A percentile compares a stretch with the other conserved stretches of the same genome.
These are phyloP conservation scores for Silene noctiflora DNA, from an alignment of 179 eudicot species.

Conservation along the genomic window DNA sequence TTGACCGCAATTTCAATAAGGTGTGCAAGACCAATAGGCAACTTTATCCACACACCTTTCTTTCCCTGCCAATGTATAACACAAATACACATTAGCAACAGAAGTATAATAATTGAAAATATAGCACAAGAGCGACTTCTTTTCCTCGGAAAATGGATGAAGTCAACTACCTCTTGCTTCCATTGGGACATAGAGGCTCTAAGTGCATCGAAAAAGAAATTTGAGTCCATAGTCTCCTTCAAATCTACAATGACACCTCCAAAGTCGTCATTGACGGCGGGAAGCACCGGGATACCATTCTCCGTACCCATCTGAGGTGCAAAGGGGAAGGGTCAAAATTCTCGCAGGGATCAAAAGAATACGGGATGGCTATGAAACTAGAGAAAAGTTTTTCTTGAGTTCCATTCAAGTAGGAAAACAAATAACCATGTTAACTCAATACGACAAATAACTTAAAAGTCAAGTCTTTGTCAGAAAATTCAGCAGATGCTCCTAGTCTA, in stretches of 20 bases:
- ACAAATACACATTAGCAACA: neutral
- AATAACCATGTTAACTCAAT: too few relatives aligned
- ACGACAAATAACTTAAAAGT: too few relatives aligned
- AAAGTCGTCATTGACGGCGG: constrained; percentile 51
- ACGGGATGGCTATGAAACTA: neutral
- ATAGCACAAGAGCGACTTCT: neutral
- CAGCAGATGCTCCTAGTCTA: neutral
- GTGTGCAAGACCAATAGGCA: constrained; percentile 52
- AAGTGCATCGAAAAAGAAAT: constrained; percentile 41
- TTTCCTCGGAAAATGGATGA: neutral
- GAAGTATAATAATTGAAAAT: neutral
- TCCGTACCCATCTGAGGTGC: constrained; percentile 36
- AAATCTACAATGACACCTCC: constrained; percentile 68
- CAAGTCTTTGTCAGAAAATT: too few relatives aligned
- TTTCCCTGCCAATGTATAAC: constrained; percentile 41
- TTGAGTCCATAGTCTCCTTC: constrained; percentile 58
- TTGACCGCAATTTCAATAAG: constrained; percentile 55
- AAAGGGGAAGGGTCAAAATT: constrained; percentile 9
- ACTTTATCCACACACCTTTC: constrained; percentile 61
- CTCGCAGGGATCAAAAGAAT: constrained; percentile 14
- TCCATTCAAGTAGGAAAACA: too few relatives aligned
- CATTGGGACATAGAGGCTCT: constrained; percentile 62
- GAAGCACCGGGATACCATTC: constrained; percentile 44
- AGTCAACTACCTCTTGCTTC: constrained; percentile 51
- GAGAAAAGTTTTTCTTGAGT: too few relatives aligned